A percentile compares a stretch with the other conserved stretches of the same genome.
phyloP scores from a whole-genome alignment of 805 yeast genomes.

The Hanseniaspora hatyaiensis region DNA sequence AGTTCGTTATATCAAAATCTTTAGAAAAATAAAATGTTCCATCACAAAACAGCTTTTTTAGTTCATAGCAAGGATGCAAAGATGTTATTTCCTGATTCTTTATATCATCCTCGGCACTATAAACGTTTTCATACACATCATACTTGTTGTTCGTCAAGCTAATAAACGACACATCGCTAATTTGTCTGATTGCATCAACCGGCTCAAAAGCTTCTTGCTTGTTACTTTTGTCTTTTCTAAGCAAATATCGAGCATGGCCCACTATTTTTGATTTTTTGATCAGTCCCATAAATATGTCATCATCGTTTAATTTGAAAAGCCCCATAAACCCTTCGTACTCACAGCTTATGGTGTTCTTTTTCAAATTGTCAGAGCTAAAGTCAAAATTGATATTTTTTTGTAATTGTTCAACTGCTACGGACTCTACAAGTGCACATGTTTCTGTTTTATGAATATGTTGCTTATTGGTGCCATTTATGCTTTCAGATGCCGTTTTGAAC shows the following conservation, averaged over 20 bases:
- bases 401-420: constrained; percentile 2
- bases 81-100: constrained; percentile 3
- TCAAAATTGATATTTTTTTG: constrained; percentile 3
- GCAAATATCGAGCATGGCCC: constrained; percentile 43
- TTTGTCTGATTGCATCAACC: constrained; percentile 40
- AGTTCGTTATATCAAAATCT: constrained; percentile 77
- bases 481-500: constrained; percentile 31
- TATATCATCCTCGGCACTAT: constrained; percentile 20
- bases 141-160: constrained; percentile 48
- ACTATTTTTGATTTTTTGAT: constrained; percentile 43
- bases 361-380: not conserved
- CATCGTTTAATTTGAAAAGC: constrained; percentile 41
- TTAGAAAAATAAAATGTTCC: constrained; percentile 86
- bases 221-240: constrained; percentile 13
- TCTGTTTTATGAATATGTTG: constrained; percentile 23
- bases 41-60: constrained; percentile 60
- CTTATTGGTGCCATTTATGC: not conserved
- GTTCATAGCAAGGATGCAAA: constrained; percentile 68
- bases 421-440: constrained; percentile 14
- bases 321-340: constrained; percentile 51
- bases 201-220: constrained; percentile 23
- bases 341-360: constrained; percentile 28
- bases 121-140: constrained; percentile 31
- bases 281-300: constrained; percentile 43
- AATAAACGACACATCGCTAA: constrained; percentile 52